phyloP scores from a whole-genome alignment of 202 grass and related monocot species.

The Carex arenaria region DNA sequence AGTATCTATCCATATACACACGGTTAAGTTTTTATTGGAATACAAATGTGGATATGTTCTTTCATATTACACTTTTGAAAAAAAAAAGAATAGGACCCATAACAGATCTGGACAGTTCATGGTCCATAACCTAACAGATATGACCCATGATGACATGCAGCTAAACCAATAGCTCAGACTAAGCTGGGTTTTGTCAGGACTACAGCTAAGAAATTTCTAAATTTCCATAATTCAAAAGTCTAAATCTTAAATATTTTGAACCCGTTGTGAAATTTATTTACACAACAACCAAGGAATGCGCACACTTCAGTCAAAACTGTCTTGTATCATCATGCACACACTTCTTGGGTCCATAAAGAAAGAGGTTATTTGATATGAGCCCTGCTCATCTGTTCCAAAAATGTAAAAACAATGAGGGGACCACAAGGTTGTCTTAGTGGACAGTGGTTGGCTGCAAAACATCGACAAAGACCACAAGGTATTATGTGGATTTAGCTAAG shows the following conservation, averaged over 20 bases:
- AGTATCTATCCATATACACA: not conserved
- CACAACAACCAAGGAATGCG: constrained; percentile 1
- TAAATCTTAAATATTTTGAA: not conserved
- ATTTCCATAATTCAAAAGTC: not conserved
- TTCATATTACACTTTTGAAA: constrained; percentile 4
- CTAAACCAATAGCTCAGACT: not conserved
- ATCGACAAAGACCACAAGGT: not conserved
- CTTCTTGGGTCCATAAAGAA: constrained; percentile 7
- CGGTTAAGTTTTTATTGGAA: not conserved
- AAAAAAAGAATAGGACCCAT: not conserved
- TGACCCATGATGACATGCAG: not conserved
- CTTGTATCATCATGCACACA: not conserved
- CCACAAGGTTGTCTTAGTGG: not conserved
- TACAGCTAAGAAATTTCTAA: not conserved
- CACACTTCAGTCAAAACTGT: constrained; percentile 11
- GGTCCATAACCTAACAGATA: not conserved
- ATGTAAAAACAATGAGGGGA: not conserved
- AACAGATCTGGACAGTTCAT: not conserved
- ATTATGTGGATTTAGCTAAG: not conserved
- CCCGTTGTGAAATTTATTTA: constrained; percentile 7
- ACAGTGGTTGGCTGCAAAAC: not conserved
- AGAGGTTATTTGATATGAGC: not conserved
- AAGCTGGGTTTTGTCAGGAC: not conserved
- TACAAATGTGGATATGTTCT: constrained; percentile 2
- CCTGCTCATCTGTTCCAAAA: constrained; percentile 14